phyloP scores from a whole-genome alignment of 169 alveolate species.

The Plasmodium billcollinsi region DNA sequence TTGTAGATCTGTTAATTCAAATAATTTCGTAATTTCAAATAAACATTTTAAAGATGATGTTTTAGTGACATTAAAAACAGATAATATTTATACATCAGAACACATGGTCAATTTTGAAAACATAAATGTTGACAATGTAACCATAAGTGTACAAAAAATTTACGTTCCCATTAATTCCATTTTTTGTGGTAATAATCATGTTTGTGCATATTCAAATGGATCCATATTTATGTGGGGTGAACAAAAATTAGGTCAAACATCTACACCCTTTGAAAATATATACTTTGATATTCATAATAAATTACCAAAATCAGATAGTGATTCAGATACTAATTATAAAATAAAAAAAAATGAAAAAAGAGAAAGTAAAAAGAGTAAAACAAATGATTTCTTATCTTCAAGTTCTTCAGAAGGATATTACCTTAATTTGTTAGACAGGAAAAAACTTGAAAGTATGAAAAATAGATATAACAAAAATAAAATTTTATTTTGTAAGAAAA shows the following conservation, averaged over 20 bases:
- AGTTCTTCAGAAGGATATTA: slow-evolving; percentile 28
- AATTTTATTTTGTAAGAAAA: slow-evolving; percentile 46
- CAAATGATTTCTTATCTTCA: slow-evolving; percentile 32
- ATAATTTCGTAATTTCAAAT: slow-evolving; percentile 24
- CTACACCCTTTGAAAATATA: slow-evolving; percentile 67
- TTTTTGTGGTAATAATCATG: slow-evolving; percentile 73
- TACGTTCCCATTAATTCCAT: slow-evolving; percentile 70
- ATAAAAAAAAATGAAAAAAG: slow-evolving; percentile 22
- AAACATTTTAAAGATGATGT: slow-evolving; percentile 53
- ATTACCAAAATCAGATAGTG: slow-evolving; percentile 48
- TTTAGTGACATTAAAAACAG: slow-evolving; percentile 58
- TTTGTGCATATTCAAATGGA: slow-evolving; percentile 74
- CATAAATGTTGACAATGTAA: slow-evolving; percentile 53
- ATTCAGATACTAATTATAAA: slow-evolving; percentile 50
- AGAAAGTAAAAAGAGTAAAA: slow-evolving; percentile 35
- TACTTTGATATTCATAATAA: slow-evolving; percentile 51
- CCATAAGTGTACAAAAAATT: slow-evolving; percentile 68
- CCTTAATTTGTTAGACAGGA: slow-evolving; percentile 53
- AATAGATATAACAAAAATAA: slow-evolving; percentile 53
- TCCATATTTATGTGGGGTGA: slow-evolving; percentile 77
- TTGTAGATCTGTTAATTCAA: slow-evolving; percentile 24
- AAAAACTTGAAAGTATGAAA: slow-evolving; percentile 47
- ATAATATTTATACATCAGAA: slow-evolving; percentile 57
- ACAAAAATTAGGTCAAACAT: slow-evolving; percentile 72
- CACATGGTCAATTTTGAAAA: slow-evolving; percentile 70